phyloP scores from a whole-genome alignment of 352 stramenopile species.

The Nothophytophthora sp. region DNA sequence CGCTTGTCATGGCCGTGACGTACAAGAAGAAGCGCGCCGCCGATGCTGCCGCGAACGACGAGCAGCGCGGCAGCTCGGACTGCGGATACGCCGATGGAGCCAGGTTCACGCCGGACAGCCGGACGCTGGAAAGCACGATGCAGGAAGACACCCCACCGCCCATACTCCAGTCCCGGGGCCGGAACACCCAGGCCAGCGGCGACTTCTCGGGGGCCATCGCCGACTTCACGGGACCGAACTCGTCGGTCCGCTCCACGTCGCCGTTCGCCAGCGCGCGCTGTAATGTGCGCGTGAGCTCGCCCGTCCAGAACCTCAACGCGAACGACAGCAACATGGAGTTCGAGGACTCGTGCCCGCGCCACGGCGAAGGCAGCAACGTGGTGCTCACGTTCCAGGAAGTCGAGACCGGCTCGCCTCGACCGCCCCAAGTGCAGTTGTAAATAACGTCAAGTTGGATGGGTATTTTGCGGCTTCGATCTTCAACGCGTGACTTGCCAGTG shows the following conservation, averaged over 20 bases:
- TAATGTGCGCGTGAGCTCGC: conserved; percentile 32
- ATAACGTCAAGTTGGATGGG: no score
- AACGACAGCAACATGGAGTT: conserved; percentile 34
- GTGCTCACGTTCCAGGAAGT: conserved; percentile 29
- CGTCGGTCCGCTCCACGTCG: conserved; percentile 17
- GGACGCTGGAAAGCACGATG: conserved; percentile 10
- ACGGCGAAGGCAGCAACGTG: conserved; percentile 21
- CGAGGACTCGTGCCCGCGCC: conserved; percentile 10
- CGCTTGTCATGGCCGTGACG: conserved; percentile 37
- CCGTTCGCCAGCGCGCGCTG: conserved; percentile 19
- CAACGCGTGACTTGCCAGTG: conserved; percentile 9
- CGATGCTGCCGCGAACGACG: not conserved
- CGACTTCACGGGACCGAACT: conserved; percentile 17
- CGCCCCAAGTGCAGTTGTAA: conserved; percentile 32
- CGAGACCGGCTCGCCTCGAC: conserved; percentile 9
- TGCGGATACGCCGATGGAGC: conserved; percentile 29
- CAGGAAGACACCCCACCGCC: conserved; percentile 6
- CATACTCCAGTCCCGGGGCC: not conserved
- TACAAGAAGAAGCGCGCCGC: conserved; percentile 39
- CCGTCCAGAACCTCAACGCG: conserved; percentile 11
- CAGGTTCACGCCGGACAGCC: conserved; percentile 29
- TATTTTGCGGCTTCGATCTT: no score
- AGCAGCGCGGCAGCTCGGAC: conserved; percentile 10
- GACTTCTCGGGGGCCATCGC: conserved; percentile 6
- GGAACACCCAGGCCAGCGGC: not conserved